Evolutionary conservation across 805 yeast species (phyloP), one percentile per base, ranked within the genome.

Genomic region (Teunomyces aglyptinius): DNA sequence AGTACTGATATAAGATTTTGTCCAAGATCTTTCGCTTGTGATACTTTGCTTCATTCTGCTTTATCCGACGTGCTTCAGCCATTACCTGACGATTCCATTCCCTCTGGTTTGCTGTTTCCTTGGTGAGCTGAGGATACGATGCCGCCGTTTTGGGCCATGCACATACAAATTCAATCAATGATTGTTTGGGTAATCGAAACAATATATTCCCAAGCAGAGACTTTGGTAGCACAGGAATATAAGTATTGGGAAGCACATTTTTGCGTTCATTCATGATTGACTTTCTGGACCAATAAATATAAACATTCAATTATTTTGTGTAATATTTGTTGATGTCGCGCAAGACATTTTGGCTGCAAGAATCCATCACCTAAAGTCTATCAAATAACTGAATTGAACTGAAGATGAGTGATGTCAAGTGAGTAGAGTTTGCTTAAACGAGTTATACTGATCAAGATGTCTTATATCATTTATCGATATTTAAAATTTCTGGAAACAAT

Each of bases 1-100:
- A 85, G 52, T 68, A 76, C 11, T 77, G 75, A 33, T 61, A 70
- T 6, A 80, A 49, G n/a, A 81, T 65, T 29, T 62, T 58, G 47
- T 81, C 81, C 4, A 81, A 65, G 6, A 71, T 49, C 32, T 59
- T 54, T 29, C 62, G 49, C 47, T 71, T 71, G 7, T 63, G 59
- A 38, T 60, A 48, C 42, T 57, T 56, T 3, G 49, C 19, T 5
- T 45, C 31, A 10, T 38, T 24, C 12, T 38, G 34, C 41, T 53
- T 45, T 34, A 53, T 34, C 12, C 35, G 43, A 31, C 46, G 29
- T 0, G 54, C 59, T n/a, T 57, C 58, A 8, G 43, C 46, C 5
- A 49, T 35, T 2, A 63, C 66, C 34, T 36, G 27, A 10, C 49
- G 50, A 36, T 63, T 65, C 45, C 53, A 48, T 33, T 54, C 54